phyloP scores from a whole-genome alignment of 2,329 filamentous ascomycete genomes.

The Fusarium marasasianum region DNA sequence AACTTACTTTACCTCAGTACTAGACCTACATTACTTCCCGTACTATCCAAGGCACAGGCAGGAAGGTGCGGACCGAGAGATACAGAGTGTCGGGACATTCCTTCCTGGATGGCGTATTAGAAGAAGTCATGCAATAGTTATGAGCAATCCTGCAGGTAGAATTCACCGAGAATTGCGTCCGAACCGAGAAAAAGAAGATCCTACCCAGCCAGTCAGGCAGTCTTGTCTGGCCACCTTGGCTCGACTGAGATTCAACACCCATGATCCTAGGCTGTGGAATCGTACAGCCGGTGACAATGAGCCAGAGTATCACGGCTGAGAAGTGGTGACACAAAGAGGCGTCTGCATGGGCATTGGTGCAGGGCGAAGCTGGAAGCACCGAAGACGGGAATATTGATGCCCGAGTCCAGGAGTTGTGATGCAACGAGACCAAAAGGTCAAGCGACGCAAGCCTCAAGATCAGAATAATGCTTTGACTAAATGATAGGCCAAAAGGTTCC shows the following conservation, averaged over 20 bases:
- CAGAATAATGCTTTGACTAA: neutral
- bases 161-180: neutral
- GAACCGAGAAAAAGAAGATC: neutral
- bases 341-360: conserved; percentile 5
- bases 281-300: conserved; percentile 17
- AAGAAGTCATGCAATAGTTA: neutral
- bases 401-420: neutral
- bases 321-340: conserved; percentile 25
- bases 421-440: neutral
- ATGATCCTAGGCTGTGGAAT: neutral
- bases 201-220: neutral
- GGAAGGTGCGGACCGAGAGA: neutral
- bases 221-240: conserved; percentile 5
- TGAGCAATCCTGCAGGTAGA: neutral
- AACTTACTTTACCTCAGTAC: neutral
- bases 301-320: conserved; percentile 18
- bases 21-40: neutral
- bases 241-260: neutral
- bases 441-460: neutral
- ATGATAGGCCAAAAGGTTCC: neutral
- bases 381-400: conserved; percentile 1
- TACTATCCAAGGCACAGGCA: neutral
- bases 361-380: neutral
- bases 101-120: conserved; percentile 5
- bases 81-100: neutral